phyloP scores from a whole-genome alignment of 2,329 filamentous ascomycete genomes.

The Penicillium brevicompactum region DNA sequence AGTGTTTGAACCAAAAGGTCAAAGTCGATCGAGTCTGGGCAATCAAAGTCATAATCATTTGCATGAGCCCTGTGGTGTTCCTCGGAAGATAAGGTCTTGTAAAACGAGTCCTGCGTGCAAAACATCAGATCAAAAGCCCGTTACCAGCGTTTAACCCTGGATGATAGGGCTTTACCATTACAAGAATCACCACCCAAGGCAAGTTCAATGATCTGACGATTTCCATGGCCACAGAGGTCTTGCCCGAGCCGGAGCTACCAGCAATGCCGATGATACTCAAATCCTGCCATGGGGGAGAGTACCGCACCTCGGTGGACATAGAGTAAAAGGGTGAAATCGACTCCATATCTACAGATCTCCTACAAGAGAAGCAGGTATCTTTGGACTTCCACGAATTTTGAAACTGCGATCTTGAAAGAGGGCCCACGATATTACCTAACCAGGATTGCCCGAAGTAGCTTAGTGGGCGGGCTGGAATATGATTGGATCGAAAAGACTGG shows the following conservation, averaged over 20 bases:
- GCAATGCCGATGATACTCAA: constrained; percentile 96
- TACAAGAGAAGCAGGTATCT: constrained; percentile 1
- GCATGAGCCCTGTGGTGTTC: constrained; percentile 78
- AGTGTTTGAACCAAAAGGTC: constrained; percentile 80
- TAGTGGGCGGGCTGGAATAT: not conserved
- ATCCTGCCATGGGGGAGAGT: constrained; percentile 93
- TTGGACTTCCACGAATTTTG: not conserved
- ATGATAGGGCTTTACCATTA: constrained; percentile 67
- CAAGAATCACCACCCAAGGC: constrained; percentile 96
- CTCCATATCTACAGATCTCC: constrained; percentile 31
- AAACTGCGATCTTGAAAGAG: not conserved
- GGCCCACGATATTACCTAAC: constrained; percentile 8
- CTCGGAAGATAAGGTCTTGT: constrained; percentile 82
- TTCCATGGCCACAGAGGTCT: constrained; percentile 89
- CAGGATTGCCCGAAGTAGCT: not conserved
- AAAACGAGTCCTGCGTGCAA: constrained; percentile 80
- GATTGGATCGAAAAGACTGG: not conserved
- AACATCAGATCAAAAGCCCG: not conserved
- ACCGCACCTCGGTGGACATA: constrained; percentile 60
- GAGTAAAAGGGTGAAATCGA: constrained; percentile 42
- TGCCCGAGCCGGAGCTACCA: constrained; percentile 91
- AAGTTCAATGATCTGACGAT: constrained; percentile 88
- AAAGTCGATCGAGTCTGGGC: constrained; percentile 92
- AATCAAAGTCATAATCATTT: constrained; percentile 96
- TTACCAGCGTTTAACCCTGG: not conserved